phyloP scores from a whole-genome alignment of 75 land plant genomes.

The Gnetum montanum region DNA sequence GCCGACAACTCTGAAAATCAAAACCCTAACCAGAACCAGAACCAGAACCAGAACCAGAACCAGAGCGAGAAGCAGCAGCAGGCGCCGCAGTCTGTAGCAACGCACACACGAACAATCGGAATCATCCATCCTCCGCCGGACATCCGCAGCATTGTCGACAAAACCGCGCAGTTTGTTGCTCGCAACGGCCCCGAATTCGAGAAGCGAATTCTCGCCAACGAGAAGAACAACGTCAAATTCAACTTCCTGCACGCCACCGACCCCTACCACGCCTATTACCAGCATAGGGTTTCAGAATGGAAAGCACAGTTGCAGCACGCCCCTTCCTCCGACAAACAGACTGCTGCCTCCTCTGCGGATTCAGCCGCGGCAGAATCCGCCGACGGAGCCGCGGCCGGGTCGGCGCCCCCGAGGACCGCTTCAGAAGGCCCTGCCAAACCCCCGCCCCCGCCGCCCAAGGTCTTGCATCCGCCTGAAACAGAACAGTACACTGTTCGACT shows the following conservation, averaged over 20 bases:
- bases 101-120: slow-evolving; percentile 88
- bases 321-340: slow-evolving; percentile 17
- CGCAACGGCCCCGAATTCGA: slow-evolving; percentile 97
- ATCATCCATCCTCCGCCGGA: slow-evolving; percentile 97
- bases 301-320: slow-evolving; percentile 44
- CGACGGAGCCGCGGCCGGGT: slow-evolving; percentile 15
- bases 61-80: too few relatives aligned
- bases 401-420: slow-evolving; percentile 18
- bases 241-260: slow-evolving; percentile 72
- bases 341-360: not conserved
- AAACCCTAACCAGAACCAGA: too few relatives aligned
- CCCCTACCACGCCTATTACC: slow-evolving; percentile 95
- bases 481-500: slow-evolving; percentile 85
- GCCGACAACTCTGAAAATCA: too few relatives aligned
- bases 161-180: slow-evolving; percentile 90
- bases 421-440: not conserved
- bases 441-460: slow-evolving; percentile 38
- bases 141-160: slow-evolving; percentile 85
- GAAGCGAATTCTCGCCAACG: slow-evolving; percentile 77
- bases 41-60: too few relatives aligned
- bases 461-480: slow-evolving; percentile 79
- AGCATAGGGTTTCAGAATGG: slow-evolving; percentile 72
- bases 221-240: slow-evolving; percentile 79
- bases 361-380: slow-evolving; percentile 10
- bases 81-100: slow-evolving; percentile 68